Evolutionary conservation across 768 basidiomycete genomes (phyloP), one percentile per base, ranked within the genome.

Genomic region (Xerocomus brunneocitrinus): DNA sequence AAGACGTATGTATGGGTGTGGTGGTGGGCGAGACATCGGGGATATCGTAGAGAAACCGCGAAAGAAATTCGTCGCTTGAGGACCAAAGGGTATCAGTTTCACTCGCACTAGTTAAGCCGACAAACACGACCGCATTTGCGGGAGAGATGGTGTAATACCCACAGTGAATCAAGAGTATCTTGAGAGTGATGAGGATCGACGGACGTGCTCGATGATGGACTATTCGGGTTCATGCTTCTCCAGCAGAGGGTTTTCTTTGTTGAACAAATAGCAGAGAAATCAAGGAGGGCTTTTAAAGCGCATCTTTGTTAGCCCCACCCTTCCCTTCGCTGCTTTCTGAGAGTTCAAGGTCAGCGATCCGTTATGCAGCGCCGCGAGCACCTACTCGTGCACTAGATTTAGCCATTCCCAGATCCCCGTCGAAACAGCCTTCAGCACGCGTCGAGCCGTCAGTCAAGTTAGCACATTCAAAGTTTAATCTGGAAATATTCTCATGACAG

Each of bases 1-100:
- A 3, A 5, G 39, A 35, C 8, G 46, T 28, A 14, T 32, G 30
- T 1, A 19, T n/a, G 10, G 36, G 35, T 32, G 16, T n/a, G 5
- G 30, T 10, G 1, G n/a, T 24, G 8, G 19, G 5, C 3, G 10
- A 4, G 28, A 14, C 1, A 22, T 46, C 3, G 3, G 61, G 48
- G 8, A 35, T 1, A 27, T 50, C 49, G 12, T 3, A n/a, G 22
- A 54, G 45, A 12, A 64, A 4, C 7, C 45, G 59, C 4, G 53
- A 45, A 19, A 62, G 46, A n/a, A 64, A 49, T 43, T 58, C 62
- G 10, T 62, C 62, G 0, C 62, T 62, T 54, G 10, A 14, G 6
- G 19, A 22, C 7, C 1, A 30, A 22, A 42, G 42, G 16, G 19
- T 4, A 39, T 61, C 42, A 61, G 55, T 30, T 5, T 34, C 13